phyloP scores from a whole-genome alignment of 2,329 filamentous ascomycete genomes.

The Diplodia intermedia region DNA sequence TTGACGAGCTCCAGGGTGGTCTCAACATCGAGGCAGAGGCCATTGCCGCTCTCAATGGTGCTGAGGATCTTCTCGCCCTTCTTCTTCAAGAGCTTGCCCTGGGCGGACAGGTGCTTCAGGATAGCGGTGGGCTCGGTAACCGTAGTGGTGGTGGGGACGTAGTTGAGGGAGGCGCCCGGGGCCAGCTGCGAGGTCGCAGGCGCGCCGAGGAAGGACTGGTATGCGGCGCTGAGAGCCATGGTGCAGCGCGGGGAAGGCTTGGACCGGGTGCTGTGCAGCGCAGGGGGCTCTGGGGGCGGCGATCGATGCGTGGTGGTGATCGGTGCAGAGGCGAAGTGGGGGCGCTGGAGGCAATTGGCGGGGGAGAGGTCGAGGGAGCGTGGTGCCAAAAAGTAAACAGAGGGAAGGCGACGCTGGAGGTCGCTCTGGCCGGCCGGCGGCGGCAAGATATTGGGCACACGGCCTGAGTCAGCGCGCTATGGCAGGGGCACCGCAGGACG shows the following conservation, averaged over 20 bases:
- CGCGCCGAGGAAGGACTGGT: constrained; percentile 54
- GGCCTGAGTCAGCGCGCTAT: constrained; percentile 20
- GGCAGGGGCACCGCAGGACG: constrained; percentile 26
- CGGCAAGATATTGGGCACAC: constrained; percentile 28
- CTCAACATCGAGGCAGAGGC: constrained; percentile 78
- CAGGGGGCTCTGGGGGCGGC: not conserved
- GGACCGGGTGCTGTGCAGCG: constrained; percentile 9
- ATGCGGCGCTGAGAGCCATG: constrained; percentile 51
- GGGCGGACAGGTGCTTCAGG: constrained; percentile 77
- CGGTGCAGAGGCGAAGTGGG: constrained; percentile 25
- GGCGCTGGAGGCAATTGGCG: constrained; percentile 14
- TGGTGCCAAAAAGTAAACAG: constrained; percentile 15
- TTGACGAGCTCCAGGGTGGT: constrained; percentile 81
- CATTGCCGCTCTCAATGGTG: constrained; percentile 72
- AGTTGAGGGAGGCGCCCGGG: constrained; percentile 65
- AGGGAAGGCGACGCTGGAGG: constrained; percentile 10
- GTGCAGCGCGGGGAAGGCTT: constrained; percentile 34
- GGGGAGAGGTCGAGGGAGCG: constrained; percentile 10
- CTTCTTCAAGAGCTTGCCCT: constrained; percentile 79
- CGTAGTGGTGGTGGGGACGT: constrained; percentile 85
- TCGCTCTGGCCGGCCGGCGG: constrained; percentile 16
- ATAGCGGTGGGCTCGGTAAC: constrained; percentile 76
- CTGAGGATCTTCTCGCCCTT: constrained; percentile 79
- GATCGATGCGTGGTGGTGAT: constrained; percentile 29
- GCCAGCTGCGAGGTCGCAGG: constrained; percentile 54